These are phyloP conservation scores for Balansia obtecta DNA, from an alignment of 2,329 filamentous ascomycete species.

Conservation along the genomic window DNA sequence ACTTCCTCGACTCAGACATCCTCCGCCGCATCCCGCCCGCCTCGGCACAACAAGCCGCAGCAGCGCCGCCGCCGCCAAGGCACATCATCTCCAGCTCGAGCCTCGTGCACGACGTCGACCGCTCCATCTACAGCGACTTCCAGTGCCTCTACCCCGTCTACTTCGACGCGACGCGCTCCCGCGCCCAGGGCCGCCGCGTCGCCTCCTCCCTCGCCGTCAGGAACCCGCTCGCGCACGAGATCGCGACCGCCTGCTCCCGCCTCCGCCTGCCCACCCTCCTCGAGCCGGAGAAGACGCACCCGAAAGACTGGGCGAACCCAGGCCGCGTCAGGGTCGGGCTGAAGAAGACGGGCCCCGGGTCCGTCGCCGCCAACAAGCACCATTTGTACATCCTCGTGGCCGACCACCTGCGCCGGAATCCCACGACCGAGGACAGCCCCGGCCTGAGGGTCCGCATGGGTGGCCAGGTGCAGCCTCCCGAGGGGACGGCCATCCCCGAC, in stretches of 20 bases:
- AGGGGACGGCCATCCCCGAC: constrained; percentile 57
- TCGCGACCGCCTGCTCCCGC: constrained; percentile 70
- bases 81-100: constrained; percentile 13
- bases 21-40: constrained; percentile 32
- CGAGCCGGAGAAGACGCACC: constrained; percentile 85
- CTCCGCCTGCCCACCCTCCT: constrained; percentile 65
- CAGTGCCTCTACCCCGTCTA: constrained; percentile 92
- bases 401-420: constrained; percentile 62
- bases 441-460: constrained; percentile 62
- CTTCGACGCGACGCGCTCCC: constrained; percentile 67
- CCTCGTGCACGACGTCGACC: constrained; percentile 29
- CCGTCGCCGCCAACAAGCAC: constrained; percentile 63
- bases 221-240: constrained; percentile 80
- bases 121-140: constrained; percentile 56
- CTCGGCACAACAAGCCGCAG: constrained; percentile 7
- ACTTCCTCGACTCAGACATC: constrained; percentile 47
- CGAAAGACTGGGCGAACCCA: constrained; percentile 96
- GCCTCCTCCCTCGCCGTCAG: constrained; percentile 56
- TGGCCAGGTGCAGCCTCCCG: constrained; percentile 52
- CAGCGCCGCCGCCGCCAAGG: constrained; percentile 9
- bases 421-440: constrained; percentile 55
- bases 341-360: constrained; percentile 27
- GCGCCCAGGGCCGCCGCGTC: constrained; percentile 74
- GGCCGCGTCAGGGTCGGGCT: constrained; percentile 74
- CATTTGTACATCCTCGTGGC: constrained; percentile 77